Base-by-base conservation (phyloP, 495 filamentous ascomycete genomes). In the Schizothecium vesticola region DNA sequence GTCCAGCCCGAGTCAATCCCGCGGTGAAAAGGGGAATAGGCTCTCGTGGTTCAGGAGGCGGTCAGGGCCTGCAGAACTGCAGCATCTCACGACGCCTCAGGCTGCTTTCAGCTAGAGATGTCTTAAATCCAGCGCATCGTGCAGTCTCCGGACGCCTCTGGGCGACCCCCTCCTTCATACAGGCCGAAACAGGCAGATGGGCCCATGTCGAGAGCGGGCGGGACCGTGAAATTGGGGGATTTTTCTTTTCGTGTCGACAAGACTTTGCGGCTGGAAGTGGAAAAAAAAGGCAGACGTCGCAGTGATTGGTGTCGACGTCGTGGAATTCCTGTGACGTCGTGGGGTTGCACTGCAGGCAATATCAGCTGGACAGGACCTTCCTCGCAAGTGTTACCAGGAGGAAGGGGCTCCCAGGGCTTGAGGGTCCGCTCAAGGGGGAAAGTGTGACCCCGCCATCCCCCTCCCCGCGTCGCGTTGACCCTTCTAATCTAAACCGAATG, bases 41-140 rank as follows among this genome's bases (percentile, higher is more conserved):
- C 6, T 6, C 6, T 6, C 26, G 43, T n/a, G 43, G 19, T 51
- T 1, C 36, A 59, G 57, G 57, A 59, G 57, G 57, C 57, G 60
- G 60, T 62, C 60, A 21, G 26, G 11, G 24, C 11, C 60, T 43
- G 16, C 36, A 43, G 36, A 43, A 43, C 36, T 33, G 31, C 31
- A 33, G 31, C 36, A 51, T 51, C 36, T 29, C 57, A 13, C 57
- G 36, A 16, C 31, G 62, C 62, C 62, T 19, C 29, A 23, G 12
- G 11, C 57, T 61, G 29, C 31, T 66, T 66, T 66, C 57, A 66
- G 65, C 65, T 66, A 66, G 65, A 55, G 6, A 66, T 66, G 65
- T 66, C 65, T 66, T 60, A 51, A 13, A 60, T 29, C 56, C 65
- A 66, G 65, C 65, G 33, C 65, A 66, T 60, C 65, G 57, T 33